Evolutionary conservation across 495 filamentous ascomycete genomes (phyloP), one percentile per base, ranked within the genome.

Genomic region (Niebla homalea): DNA sequence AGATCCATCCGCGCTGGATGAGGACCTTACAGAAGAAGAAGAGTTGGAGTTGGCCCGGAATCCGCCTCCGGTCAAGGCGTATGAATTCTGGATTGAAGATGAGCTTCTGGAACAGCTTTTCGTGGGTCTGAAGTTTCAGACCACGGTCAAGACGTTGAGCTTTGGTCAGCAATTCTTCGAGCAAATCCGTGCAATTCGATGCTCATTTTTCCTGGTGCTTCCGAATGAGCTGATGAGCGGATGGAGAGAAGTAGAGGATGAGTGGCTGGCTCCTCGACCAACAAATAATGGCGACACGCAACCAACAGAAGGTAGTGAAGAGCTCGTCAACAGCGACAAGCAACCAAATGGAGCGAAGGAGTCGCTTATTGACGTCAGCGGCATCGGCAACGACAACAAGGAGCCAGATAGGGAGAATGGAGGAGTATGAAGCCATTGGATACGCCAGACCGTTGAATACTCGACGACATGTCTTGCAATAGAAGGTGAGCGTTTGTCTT

Each of bases 71-170:
- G 46, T 63, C n/a, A 58, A 69, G 43, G 60, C 66, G 14, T 76
- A 78, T 54, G 72, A 78, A 29, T 82, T 89, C 53, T 77, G 83
- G 58, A 49, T 93, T 21, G 87, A 92, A 57, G 73, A 79, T 22
- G 60, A 74, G 0, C 64, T 83, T 5, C 69, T 96, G 18, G 53
- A 68, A 23, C 67, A 74, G 42, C 75, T 81, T 51, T 79, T 78
- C 54, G 68, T 77, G 1, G 87, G 89, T 1, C 80, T 94, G 80
- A 94, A 93, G 67, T 61, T 96, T 15, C 70, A 73, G 29, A 68
- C 77, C 5, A 64, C 60, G 7, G 72, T 94, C 15, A 80, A 78
- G 61, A 70, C 77, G 43, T 64, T 87, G 25, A 78, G 73, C 50
- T 73, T 69, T 48, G 83, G 80, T 7, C 41, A 87, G 29, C 68